Evolutionary conservation across 2,329 filamentous ascomycete genomes (phyloP).

Genomic region (Beauveria sp.): DNA sequence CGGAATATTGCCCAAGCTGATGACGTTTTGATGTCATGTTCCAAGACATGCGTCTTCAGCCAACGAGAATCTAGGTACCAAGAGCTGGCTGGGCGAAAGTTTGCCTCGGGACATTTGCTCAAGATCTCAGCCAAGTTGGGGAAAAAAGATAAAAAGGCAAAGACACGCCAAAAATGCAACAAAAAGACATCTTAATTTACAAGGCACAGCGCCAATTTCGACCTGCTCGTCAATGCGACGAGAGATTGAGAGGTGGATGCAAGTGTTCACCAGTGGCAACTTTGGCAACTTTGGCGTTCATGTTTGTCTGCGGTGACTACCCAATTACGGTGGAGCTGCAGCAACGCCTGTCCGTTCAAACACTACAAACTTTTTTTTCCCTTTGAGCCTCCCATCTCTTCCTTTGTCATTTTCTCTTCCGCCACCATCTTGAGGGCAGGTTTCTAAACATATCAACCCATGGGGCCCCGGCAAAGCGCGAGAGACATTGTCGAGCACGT

Average conservation of each 20-base stretch:
- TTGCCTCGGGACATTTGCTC: not conserved
- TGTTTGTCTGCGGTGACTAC: not conserved
- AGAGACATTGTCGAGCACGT: constrained; percentile 9
- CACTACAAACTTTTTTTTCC: not conserved
- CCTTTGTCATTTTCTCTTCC: not conserved
- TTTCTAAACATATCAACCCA: not conserved
- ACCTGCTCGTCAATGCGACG: not conserved
- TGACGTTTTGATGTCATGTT: not conserved
- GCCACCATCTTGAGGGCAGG: not conserved
- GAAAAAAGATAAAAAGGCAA: no score
- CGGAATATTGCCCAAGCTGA: not conserved
- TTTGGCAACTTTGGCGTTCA: not conserved
- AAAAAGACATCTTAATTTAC: not conserved
- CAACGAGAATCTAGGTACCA: no score
- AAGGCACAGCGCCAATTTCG: not conserved
- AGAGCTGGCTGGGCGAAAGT: not conserved
- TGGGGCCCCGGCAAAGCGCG: not conserved
- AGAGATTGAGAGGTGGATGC: not conserved
- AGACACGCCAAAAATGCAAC: no score
- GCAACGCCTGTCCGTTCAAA: not conserved
- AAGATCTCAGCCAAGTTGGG: no score
- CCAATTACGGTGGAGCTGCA: not conserved
- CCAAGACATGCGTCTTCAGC: not conserved
- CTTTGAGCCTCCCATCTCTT: not conserved
- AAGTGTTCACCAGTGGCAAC: not conserved